Evolutionary conservation across 2,329 filamentous ascomycete genomes (phyloP).

Genomic region (Ophiosphaerella narmari): DNA sequence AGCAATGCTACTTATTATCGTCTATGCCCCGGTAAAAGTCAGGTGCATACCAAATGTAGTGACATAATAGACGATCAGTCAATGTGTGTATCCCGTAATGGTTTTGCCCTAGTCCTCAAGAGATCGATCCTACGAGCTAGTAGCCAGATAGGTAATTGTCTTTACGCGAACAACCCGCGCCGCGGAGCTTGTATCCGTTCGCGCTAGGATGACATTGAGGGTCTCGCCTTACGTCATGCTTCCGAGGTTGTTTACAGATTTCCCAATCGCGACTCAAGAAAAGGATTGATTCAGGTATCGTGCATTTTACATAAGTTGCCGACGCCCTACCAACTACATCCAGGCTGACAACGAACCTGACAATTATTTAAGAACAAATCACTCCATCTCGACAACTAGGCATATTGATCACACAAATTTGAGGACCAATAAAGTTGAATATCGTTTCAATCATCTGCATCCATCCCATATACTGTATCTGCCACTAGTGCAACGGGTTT

Average conservation of each 20-base stretch:
- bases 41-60: background rate
- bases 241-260: conserved; percentile 5
- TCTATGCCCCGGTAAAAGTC: background rate
- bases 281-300: background rate
- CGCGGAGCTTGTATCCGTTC: background rate
- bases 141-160: background rate
- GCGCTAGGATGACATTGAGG: background rate
- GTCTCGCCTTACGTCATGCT: conserved; percentile 9
- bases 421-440: too few species aligned
- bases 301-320: background rate
- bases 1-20: conserved; percentile 7
- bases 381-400: too few species aligned
- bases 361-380: too few species aligned
- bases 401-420: too few species aligned
- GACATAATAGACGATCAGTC: background rate
- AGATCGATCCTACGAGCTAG: background rate
- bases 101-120: too few species aligned
- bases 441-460: too few species aligned
- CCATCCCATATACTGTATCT: background rate
- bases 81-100: too few species aligned
- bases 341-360: too few species aligned
- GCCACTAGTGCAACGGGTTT: too few species aligned
- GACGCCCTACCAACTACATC: too few species aligned
- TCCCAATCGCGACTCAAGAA: background rate
- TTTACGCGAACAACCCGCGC: background rate